Conservation (phyloP, 495 filamentous ascomycete species). For the Trichocladium uniseriatum region DNA sequence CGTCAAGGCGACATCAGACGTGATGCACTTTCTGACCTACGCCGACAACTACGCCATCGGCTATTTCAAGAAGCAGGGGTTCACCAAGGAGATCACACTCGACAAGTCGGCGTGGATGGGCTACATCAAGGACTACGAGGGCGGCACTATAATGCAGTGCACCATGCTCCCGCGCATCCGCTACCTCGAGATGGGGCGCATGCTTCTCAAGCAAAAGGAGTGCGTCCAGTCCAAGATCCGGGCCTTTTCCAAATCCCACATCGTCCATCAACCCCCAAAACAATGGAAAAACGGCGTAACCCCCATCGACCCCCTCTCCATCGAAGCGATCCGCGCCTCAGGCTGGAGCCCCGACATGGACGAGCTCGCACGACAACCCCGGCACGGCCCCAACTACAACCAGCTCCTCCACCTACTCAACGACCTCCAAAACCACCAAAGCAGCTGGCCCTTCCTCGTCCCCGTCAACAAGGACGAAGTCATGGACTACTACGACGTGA, state of each 20-base stretch:
- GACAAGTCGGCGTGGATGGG: conserved; percentile 94
- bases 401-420: conserved; percentile 86
- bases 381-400: conserved; percentile 94
- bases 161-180: conserved; percentile 92
- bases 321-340: conserved; percentile 75
- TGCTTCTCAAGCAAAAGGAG: conserved; percentile 97
- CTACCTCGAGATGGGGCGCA: conserved; percentile 86
- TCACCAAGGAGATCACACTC: conserved; percentile 95
- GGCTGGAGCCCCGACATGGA: conserved; percentile 98
- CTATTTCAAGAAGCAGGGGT: conserved; percentile 98
- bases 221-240: conserved; percentile 89
- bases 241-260: conserved; percentile 78
- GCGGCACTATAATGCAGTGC: conserved; percentile 98
- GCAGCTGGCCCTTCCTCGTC: conserved; percentile 87
- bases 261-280: conserved; percentile 74
- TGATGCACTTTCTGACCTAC: conserved; percentile 98
- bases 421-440: conserved; percentile 86
- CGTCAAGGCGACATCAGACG: conserved; percentile 89
- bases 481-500: conserved; percentile 94
- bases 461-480: conserved; percentile 95
- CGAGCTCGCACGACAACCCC: conserved; percentile 88
- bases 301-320: conserved; percentile 72
- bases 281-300: conserved; percentile 63
- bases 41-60: conserved; percentile 98
- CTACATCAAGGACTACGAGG: conserved; percentile 99